Evolutionary conservation across 164 flowering plant species (phyloP).

Genomic region (Warburgia ugandensis): DNA sequence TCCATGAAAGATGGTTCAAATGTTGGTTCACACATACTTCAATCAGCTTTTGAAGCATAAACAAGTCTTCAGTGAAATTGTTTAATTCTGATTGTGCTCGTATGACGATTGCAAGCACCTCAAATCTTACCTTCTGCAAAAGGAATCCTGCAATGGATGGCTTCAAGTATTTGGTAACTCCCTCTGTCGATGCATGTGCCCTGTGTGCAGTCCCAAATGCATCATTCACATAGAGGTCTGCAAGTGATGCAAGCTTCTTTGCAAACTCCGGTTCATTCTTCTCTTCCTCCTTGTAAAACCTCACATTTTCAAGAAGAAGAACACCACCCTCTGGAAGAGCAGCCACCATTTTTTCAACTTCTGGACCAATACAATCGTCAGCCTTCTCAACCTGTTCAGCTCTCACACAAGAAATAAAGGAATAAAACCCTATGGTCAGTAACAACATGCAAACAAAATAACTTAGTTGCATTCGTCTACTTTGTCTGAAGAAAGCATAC

Average conservation of each 20-base stretch:
- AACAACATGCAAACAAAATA: too few relatives aligned
- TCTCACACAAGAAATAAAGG: background rate
- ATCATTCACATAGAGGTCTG: constrained; percentile 80
- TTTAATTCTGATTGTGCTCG: background rate
- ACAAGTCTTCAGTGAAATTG: background rate
- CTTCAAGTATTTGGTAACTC: constrained; percentile 68
- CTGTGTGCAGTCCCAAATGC: constrained; percentile 88
- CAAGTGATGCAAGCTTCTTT: constrained; percentile 73
- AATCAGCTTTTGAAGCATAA: background rate
- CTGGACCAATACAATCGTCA: constrained; percentile 72
- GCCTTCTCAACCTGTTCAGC: constrained; percentile 61
- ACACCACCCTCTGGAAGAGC: constrained; percentile 70
- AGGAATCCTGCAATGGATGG: constrained; percentile 91
- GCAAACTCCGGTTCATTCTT: constrained; percentile 90
- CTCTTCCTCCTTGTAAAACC: constrained; percentile 86
- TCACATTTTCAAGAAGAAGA: constrained; percentile 76
- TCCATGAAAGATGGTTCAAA: too few relatives aligned
- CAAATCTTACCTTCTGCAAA: constrained; percentile 69
- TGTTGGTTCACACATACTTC: too few relatives aligned
- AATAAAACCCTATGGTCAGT: background rate
- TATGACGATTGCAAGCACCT: background rate
- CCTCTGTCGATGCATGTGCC: constrained; percentile 93
- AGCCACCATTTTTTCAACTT: constrained; percentile 65
- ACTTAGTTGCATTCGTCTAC: too few relatives aligned
- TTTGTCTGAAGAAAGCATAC: constrained; percentile 30